Percentiles rank a stretch among this genome's conserved stretches.
phyloP scores from a whole-genome alignment of 1,139 yeast species.

The Nakaseomyces kungkrabaensis region DNA sequence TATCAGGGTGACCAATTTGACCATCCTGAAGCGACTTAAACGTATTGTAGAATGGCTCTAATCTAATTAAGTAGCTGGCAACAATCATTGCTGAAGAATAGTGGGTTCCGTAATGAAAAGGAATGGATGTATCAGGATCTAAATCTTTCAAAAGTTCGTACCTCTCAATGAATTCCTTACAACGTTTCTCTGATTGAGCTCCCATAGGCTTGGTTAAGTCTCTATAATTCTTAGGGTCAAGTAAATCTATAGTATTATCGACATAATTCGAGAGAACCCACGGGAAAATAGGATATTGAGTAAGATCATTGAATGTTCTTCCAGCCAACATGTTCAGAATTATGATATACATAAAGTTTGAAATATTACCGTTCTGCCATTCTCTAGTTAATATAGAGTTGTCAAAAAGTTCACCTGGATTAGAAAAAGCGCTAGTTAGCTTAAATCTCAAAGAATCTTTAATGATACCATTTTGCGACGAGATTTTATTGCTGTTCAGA shows the following conservation, averaged over 20 bases:
- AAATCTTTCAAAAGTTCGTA: slow-evolving; percentile 45
- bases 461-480: slow-evolving; percentile 25
- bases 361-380: slow-evolving; percentile 69
- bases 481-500: slow-evolving; percentile 16
- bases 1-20: slow-evolving; percentile 75
- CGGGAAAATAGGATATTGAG: slow-evolving; percentile 85
- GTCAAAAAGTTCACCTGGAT: slow-evolving; percentile 25
- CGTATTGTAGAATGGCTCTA: slow-evolving; percentile 72
- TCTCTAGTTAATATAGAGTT: slow-evolving; percentile 49
- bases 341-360: slow-evolving; percentile 74
- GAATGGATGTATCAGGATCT: slow-evolving; percentile 39
- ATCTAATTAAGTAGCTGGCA: slow-evolving; percentile 61
- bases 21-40: slow-evolving; percentile 76
- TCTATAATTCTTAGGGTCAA: slow-evolving; percentile 50
- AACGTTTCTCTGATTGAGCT: slow-evolving; percentile 56
- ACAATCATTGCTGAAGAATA: slow-evolving; percentile 91
- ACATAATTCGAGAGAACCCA: slow-evolving; percentile 80
- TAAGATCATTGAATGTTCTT: slow-evolving; percentile 72
- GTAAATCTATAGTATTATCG: slow-evolving; percentile 52
- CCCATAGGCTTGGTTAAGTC: slow-evolving; percentile 87
- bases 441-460: slow-evolving; percentile 30
- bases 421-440: slow-evolving; percentile 35
- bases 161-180: slow-evolving; percentile 53
- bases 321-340: slow-evolving; percentile 76
- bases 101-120: slow-evolving; percentile 88